A percentile compares a stretch with the other conserved stretches of the same genome.
Evolutionary conservation across 192 early-diverging fungal species (phyloP).

Genomic region (Dimargaris verticillata): DNA sequence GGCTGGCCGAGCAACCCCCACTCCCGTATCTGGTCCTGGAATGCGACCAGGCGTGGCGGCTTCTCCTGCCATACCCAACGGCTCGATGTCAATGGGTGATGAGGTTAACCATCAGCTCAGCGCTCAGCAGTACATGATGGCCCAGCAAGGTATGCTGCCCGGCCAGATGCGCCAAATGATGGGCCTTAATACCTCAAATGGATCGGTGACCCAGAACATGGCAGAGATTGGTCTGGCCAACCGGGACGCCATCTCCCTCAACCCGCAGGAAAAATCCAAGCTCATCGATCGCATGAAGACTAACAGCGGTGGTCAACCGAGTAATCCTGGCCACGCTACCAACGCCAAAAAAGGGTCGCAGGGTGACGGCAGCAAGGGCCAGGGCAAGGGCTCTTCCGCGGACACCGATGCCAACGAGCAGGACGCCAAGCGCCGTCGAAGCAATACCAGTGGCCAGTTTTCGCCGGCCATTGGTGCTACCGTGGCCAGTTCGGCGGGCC

Average conservation of each 20-base stretch:
- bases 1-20: constrained; percentile 5
- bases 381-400: not conserved
- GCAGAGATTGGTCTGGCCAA: constrained; percentile 8
- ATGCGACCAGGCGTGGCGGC: not conserved
- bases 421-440: constrained; percentile 10
- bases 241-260: constrained; percentile 9
- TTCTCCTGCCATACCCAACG: not conserved
- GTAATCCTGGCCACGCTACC: not conserved
- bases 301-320: not conserved
- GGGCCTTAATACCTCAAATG: not conserved
- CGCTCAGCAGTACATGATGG: not conserved
- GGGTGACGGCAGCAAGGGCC: not conserved
- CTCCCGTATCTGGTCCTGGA: not conserved
- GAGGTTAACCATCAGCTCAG: not conserved
- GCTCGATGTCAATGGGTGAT: not conserved
- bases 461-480: not conserved
- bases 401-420: constrained; percentile 1
- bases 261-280: constrained; percentile 2
- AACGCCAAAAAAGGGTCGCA: not conserved
- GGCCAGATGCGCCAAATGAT: constrained; percentile 2
- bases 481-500: not conserved
- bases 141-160: not conserved
- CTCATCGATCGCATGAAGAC: constrained; percentile 1
- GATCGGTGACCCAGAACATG: constrained; percentile 7
- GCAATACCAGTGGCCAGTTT: constrained; percentile 7